Conservation (phyloP, 2,329 filamentous ascomycete species). For the Lomentospora prolificans region DNA sequence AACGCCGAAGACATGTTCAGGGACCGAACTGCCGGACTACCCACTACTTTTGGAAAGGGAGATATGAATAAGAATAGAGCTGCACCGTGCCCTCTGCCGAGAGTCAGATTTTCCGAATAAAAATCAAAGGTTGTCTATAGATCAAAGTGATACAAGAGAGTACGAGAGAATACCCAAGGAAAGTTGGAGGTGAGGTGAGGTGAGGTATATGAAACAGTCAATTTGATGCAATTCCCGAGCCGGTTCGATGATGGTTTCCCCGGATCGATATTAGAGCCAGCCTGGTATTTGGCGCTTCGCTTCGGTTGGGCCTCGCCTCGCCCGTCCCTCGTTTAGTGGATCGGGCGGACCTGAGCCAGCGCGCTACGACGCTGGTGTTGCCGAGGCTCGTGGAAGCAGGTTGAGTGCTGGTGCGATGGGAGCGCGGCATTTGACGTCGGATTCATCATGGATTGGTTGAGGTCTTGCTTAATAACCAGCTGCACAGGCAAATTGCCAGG, state of each 20-base stretch:
- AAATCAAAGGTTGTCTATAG: no score
- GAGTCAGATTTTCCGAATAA: not conserved
- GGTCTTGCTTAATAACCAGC: slow-evolving; percentile 1
- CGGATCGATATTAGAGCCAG: not conserved
- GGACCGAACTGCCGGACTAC: not conserved
- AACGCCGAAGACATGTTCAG: slow-evolving; percentile 3
- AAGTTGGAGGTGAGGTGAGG: not conserved
- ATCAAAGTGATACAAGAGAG: not conserved
- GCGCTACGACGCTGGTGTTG: no score
- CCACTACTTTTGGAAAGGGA: no score
- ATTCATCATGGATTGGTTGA: no score
- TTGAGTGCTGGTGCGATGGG: not conserved
- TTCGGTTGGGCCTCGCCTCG: no score
- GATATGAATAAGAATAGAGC: not conserved
- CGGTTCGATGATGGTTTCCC: not conserved
- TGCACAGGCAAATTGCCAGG: no score
- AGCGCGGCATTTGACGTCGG: not conserved
- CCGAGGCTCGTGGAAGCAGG: not conserved
- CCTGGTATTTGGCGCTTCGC: no score
- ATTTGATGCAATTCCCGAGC: no score
- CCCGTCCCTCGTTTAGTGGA: no score
- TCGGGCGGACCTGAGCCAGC: no score
- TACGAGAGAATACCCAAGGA: not conserved
- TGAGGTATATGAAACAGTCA: not conserved
- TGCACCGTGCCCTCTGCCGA: no score